Evolutionary conservation across 352 stramenopile genomes (phyloP).

Genomic region (Globisporangium nunn): DNA sequence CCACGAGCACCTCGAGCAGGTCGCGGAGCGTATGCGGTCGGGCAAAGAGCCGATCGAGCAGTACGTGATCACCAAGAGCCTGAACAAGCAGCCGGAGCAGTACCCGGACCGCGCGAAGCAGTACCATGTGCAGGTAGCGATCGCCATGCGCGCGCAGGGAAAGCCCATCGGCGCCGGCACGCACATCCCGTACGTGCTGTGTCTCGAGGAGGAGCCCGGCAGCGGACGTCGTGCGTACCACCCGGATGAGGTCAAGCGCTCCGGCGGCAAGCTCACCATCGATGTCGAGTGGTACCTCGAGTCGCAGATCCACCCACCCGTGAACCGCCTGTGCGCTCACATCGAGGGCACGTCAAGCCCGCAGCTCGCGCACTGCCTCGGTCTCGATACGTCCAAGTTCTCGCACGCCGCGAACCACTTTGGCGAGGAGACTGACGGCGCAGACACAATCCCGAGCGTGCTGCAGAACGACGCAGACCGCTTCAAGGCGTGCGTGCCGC

Average conservation of each 20-base stretch:
- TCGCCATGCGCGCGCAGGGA: constrained; percentile 92
- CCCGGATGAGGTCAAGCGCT: constrained; percentile 75
- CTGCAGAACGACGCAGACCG: constrained; percentile 83
- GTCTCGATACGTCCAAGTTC: constrained; percentile 95
- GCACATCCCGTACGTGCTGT: constrained; percentile 99
- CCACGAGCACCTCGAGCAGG: constrained; percentile 90
- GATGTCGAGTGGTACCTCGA: constrained; percentile 98
- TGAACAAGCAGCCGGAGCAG: constrained; percentile 98
- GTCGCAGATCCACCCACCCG: constrained; percentile 94
- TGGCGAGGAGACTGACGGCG: constrained; percentile 80
- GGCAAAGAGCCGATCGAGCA: constrained; percentile 93
- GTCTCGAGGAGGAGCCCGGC: constrained; percentile 75
- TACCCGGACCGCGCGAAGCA: constrained; percentile 96
- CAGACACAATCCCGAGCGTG: constrained; percentile 84
- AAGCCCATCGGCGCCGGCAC: constrained; percentile 97
- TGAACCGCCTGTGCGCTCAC: constrained; percentile 97
- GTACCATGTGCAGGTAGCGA: constrained; percentile 96
- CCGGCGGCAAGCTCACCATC: constrained; percentile 79
- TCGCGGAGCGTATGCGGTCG: constrained; percentile 91
- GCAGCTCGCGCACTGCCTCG: constrained; percentile 94
- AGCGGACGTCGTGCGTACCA: constrained; percentile 76
- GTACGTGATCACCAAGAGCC: constrained; percentile 99
- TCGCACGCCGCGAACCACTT: constrained; percentile 69
- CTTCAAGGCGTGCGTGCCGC: constrained; percentile 81
- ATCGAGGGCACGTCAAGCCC: constrained; percentile 96